These are phyloP conservation scores for Fusarium gaditjirri DNA, from an alignment of 2,329 filamentous ascomycete species.

Conservation along the genomic window DNA sequence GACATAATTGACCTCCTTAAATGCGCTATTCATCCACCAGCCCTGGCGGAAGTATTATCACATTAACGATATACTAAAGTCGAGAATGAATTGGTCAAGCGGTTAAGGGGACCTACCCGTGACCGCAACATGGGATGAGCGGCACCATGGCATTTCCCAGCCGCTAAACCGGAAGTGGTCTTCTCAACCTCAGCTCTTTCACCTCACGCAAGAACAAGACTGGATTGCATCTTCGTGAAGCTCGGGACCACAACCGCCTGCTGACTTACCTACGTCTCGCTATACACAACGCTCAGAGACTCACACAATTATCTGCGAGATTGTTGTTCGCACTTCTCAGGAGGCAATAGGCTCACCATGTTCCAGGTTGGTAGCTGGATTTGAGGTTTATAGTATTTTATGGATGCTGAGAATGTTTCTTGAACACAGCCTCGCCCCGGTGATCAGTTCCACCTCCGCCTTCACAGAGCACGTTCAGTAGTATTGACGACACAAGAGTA, in stretches of 20 bases:
- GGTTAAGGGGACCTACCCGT: slow-evolving; percentile 6
- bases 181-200: slow-evolving; percentile 21
- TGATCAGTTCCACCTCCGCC: slow-evolving; percentile 80
- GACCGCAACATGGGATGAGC: slow-evolving; percentile 3
- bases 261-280: not conserved
- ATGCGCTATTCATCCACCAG: no score
- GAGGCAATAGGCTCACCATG: slow-evolving; percentile 25
- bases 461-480: slow-evolving; percentile 86
- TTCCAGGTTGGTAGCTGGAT: slow-evolving; percentile 40
- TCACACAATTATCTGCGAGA: not conserved
- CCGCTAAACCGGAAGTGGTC: slow-evolving; percentile 29
- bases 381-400: not conserved
- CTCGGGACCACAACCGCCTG: not conserved
- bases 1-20: not conserved
- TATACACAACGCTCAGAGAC: not conserved
- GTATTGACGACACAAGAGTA: slow-evolving; percentile 82
- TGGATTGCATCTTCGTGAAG: not conserved
- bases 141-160: slow-evolving; percentile 13
- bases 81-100: not conserved
- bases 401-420: slow-evolving; percentile 18
- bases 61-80: not conserved
- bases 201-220: slow-evolving; percentile 1
- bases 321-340: not conserved
- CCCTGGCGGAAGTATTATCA: not conserved
- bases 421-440: slow-evolving; percentile 68